Evolutionary conservation across 106 monocot species (phyloP), one percentile per base, ranked within the genome.

Genomic region (Triglochin maritima): DNA sequence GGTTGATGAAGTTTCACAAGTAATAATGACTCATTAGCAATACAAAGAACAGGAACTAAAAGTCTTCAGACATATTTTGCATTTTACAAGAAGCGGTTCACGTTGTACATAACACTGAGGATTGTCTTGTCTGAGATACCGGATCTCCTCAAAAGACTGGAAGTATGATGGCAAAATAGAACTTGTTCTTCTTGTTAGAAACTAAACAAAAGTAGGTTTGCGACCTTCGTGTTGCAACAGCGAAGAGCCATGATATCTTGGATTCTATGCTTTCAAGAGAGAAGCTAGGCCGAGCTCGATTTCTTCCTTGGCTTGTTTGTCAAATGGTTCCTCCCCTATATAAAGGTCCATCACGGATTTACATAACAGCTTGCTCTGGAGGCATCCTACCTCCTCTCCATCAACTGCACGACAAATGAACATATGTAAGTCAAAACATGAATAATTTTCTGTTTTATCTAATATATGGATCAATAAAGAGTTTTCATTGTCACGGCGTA

Each of bases 331-430:
- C 2, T 90, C 83, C 2, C 94, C 94, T 8, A 94, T 76, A 70
- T 94, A 94, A 66, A 94, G 89, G 80, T 94, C 94, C 47, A 94
- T 75, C 42, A 94, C 69, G 8, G 90, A 87, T 72, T 75, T 76
- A 60, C 90, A 94, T 56, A 94, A 72, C 50, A 90, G 84, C 77
- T 90, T 90, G 82, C 90, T 94, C 71, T 90, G 87, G 68, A 94
- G 90, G 74, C 74, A 49, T 6, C 94, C 94, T 15, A 94, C 57
- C 47, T 85, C 90, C 75, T 85, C 69, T 49, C 87, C 90, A 69
- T 85, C 79, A 81, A 94, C 94, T 94, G 69, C 17, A 82, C 41
- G 49, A 5, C 14, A 65, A n/a, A 49, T n/a, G 50, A 12, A 4
- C 14, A 65, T 10, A 47, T 44, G 46, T 5, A 12, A 63, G 13